phyloP scores from a whole-genome alignment of 768 basidiomycete genomes.

The Rhizopogon vulgaris region DNA sequence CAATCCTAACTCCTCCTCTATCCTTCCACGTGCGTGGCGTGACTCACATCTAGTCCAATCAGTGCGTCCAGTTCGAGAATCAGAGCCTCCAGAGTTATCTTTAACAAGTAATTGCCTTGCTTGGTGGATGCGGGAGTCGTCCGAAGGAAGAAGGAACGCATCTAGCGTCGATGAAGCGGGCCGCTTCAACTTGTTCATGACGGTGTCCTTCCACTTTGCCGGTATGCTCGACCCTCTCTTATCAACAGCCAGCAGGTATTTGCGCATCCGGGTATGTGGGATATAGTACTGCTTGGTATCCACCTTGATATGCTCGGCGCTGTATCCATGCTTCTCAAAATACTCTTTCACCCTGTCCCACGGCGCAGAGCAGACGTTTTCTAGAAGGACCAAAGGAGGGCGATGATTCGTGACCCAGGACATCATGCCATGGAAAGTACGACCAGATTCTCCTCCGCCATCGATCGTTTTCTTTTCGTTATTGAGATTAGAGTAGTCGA shows the following conservation, averaged over 20 bases:
- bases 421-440: slow-evolving; percentile 94
- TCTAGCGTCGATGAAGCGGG: slow-evolving; percentile 88
- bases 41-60: slow-evolving; percentile 94
- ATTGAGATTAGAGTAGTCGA: slow-evolving; percentile 96
- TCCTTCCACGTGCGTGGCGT: slow-evolving; percentile 80
- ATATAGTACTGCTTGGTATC: slow-evolving; percentile 92
- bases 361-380: slow-evolving; percentile 90
- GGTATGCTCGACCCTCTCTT: slow-evolving; percentile 56
- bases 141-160: slow-evolving; percentile 84
- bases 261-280: slow-evolving; percentile 90
- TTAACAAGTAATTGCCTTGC: slow-evolving; percentile 80
- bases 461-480: slow-evolving; percentile 88
- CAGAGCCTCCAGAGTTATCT: slow-evolving; percentile 56
- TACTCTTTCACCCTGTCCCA: slow-evolving; percentile 74
- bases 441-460: slow-evolving; percentile 86
- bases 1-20: slow-evolving; percentile 76
- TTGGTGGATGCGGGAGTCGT: slow-evolving; percentile 87
- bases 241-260: slow-evolving; percentile 79
- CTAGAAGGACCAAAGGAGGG: slow-evolving; percentile 88
- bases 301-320: slow-evolving; percentile 60
- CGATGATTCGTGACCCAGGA: slow-evolving; percentile 83
- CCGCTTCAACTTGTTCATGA: slow-evolving; percentile 61
- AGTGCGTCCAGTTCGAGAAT: slow-evolving; percentile 64
- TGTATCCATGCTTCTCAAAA: slow-evolving; percentile 72
- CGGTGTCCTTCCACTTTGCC: slow-evolving; percentile 57